A percentile compares a stretch with the other conserved stretches of the same genome.
These are phyloP conservation scores for Paraconiothyrium brasiliense DNA, from an alignment of 2,329 filamentous ascomycete species.

Conservation along the genomic window DNA sequence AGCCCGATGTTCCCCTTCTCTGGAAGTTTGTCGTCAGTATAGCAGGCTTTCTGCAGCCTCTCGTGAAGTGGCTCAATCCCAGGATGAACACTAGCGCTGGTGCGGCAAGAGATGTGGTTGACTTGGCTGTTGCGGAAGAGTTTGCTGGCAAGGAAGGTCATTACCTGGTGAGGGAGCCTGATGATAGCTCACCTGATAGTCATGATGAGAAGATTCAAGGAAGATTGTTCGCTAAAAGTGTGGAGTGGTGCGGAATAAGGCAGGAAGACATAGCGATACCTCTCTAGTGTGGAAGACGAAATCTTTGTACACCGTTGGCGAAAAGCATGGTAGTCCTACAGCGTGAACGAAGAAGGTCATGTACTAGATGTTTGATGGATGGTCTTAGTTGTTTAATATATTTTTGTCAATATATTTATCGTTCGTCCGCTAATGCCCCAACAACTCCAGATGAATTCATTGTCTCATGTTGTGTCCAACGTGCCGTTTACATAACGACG, in stretches of 20 bases:
- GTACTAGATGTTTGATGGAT: neutral
- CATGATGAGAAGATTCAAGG: conserved; percentile 42
- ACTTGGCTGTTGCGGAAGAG: conserved; percentile 37
- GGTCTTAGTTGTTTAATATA: neutral
- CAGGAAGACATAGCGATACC: conserved; percentile 20
- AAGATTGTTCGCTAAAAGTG: conserved; percentile 46
- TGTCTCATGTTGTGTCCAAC: neutral
- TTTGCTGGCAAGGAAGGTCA: conserved; percentile 47
- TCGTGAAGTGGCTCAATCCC: conserved; percentile 39
- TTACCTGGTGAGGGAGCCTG: conserved; percentile 43
- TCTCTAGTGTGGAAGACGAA: conserved; percentile 1
- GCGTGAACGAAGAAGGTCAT: neutral
- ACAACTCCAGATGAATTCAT: neutral
- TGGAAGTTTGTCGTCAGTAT: conserved; percentile 37
- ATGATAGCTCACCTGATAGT: conserved; percentile 43
- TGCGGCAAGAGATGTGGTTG: conserved; percentile 43
- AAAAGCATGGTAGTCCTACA: too few relatives aligned
- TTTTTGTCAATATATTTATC: neutral
- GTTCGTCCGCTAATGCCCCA: neutral
- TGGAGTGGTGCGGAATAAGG: conserved; percentile 41
- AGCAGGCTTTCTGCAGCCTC: conserved; percentile 38
- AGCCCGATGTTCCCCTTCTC: conserved; percentile 41
- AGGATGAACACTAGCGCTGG: conserved; percentile 41
- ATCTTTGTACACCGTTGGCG: too few relatives aligned
- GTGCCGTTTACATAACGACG: conserved; percentile 40